Evolutionary conservation across 257 asterid genomes (phyloP).

Genomic region (Solanum lignicaule): DNA sequence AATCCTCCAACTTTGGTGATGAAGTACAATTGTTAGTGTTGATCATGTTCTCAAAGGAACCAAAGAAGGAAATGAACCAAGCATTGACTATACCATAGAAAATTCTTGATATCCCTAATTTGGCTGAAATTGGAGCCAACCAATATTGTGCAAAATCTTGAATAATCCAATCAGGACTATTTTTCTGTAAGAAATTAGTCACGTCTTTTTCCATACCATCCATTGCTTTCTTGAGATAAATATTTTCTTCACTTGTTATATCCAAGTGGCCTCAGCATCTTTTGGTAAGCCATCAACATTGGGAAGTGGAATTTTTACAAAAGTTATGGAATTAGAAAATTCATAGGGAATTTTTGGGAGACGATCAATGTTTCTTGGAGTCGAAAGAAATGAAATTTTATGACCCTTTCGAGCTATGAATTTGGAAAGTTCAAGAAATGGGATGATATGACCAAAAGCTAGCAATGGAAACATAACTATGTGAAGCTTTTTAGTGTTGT

Average conservation of each 20-base stretch:
- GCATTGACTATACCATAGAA: conserved; percentile 7
- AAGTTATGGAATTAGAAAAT: conserved; percentile 10
- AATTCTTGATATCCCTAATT: background rate
- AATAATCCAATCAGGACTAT: conserved; percentile 23
- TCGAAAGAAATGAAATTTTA: conserved; percentile 35
- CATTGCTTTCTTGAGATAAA: conserved; percentile 22
- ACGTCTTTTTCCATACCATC: conserved; percentile 18
- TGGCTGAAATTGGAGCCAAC: conserved; percentile 13
- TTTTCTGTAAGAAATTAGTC: conserved; percentile 1
- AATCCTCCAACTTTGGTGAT: conserved; percentile 14
- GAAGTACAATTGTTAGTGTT: background rate
- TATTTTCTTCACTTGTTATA: conserved; percentile 6
- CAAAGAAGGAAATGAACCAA: background rate
- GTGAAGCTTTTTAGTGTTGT: conserved; percentile 56
- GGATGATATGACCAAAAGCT: conserved; percentile 56
- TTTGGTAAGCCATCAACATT: conserved; percentile 8
- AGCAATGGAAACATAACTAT: conserved; percentile 56
- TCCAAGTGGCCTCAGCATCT: conserved; percentile 23
- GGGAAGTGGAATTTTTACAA: conserved; percentile 33
- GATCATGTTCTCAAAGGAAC: background rate
- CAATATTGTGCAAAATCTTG: conserved; percentile 21
- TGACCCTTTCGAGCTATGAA: conserved; percentile 39
- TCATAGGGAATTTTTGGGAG: conserved; percentile 37
- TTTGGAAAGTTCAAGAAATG: conserved; percentile 40
- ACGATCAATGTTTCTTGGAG: conserved; percentile 46